Evolutionary conservation across 2,329 filamentous ascomycete genomes (phyloP).

Genomic region (Fusarium albosuccineum): DNA sequence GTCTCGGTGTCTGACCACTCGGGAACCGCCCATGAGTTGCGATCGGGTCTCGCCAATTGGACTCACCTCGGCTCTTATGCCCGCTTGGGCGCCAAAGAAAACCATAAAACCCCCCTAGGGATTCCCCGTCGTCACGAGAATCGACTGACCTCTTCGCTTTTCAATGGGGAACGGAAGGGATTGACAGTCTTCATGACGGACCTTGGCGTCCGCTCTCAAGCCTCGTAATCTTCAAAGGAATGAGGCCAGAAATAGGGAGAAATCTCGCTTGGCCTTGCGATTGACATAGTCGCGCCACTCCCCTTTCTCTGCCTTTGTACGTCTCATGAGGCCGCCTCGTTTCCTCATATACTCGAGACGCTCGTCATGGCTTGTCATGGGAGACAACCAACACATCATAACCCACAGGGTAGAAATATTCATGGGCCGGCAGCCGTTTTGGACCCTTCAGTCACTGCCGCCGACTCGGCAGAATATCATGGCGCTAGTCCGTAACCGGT

Average conservation of each 20-base stretch:
- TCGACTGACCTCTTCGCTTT: neutral
- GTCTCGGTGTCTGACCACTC: slow-evolving; percentile 16
- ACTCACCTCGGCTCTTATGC: slow-evolving; percentile 4
- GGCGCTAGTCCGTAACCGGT: slow-evolving; percentile 46
- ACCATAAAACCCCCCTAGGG: slow-evolving; percentile 1
- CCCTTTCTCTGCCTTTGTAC: neutral
- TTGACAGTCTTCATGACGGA: slow-evolving; percentile 14
- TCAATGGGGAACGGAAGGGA: neutral
- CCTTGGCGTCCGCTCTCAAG: slow-evolving; percentile 11
- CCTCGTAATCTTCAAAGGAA: slow-evolving; percentile 27
- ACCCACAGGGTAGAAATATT: neutral
- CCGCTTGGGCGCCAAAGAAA: slow-evolving; percentile 11
- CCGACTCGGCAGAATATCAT: neutral
- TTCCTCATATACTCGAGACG: no score
- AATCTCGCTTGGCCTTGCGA: neutral
- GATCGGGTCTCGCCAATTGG: slow-evolving; percentile 1
- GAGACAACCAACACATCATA: neutral
- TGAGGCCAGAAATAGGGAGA: slow-evolving; percentile 7
- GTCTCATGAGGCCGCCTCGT: no score
- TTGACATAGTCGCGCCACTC: neutral
- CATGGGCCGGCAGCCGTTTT: neutral
- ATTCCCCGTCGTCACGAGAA: slow-evolving; percentile 21
- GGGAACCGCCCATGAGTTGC: slow-evolving; percentile 3
- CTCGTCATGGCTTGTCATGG: no score
- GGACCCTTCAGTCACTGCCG: neutral